A percentile compares a stretch with the other conserved stretches of the same genome.
Conservation (phyloP, 768 basidiomycete genomes). For the Ramaria sp. region DNA sequence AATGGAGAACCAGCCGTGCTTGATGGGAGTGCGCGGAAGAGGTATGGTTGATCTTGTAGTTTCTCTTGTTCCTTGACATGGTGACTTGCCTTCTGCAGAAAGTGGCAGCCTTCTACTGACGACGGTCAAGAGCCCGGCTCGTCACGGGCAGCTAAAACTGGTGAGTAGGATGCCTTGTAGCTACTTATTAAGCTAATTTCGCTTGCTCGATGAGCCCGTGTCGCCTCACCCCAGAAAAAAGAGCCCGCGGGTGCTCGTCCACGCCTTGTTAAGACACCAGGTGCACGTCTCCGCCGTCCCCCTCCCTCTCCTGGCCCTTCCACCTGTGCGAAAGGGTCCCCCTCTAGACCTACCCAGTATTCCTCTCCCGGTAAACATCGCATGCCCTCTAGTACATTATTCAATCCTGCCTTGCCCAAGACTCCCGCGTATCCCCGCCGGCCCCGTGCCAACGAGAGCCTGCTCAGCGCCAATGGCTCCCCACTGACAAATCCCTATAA, state of each 20-base stretch:
- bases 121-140: constrained; percentile 41
- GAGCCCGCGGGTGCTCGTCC: constrained; percentile 36
- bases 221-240: constrained; percentile 44
- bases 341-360: constrained; percentile 14
- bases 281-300: constrained; percentile 32
- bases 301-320: constrained; percentile 22
- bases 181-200: background rate
- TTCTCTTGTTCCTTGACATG: background rate
- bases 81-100: constrained; percentile 17
- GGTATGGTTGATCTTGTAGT: constrained; percentile 16
- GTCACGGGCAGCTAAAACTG: constrained; percentile 47
- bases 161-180: constrained; percentile 22
- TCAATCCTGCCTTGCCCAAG: constrained; percentile 60
- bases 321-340: constrained; percentile 13
- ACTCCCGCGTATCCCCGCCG: constrained; percentile 50
- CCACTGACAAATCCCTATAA: constrained; percentile 72
- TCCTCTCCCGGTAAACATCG: constrained; percentile 19
- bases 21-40: constrained; percentile 51
- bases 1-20: constrained; percentile 29
- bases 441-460: constrained; percentile 63
- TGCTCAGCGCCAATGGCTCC: constrained; percentile 76
- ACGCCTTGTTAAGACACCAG: constrained; percentile 32
- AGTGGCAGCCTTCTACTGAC: constrained; percentile 39
- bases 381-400: constrained; percentile 51
- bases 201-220: constrained; percentile 26